Conservation (phyloP, 2,329 filamentous ascomycete species). For the Acarospora socialis region DNA sequence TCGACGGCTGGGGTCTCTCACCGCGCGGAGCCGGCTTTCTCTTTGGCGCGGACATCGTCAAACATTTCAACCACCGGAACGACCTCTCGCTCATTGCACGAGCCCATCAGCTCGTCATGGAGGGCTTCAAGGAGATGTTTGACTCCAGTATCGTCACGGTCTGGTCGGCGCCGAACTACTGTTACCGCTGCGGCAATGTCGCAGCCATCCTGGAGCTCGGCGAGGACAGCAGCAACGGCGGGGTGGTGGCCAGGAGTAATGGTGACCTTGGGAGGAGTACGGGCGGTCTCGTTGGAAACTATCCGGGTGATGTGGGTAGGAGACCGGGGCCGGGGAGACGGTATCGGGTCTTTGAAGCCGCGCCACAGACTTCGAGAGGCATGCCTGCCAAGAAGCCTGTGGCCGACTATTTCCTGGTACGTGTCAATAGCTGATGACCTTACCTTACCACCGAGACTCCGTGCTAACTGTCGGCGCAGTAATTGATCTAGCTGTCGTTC, state of each 20-base stretch:
- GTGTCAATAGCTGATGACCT: too few relatives aligned
- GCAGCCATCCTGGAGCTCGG: constrained; percentile 86
- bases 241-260: constrained; percentile 54
- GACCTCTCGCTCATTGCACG: constrained; percentile 83
- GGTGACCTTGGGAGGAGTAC: constrained; percentile 49
- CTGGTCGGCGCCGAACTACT: constrained; percentile 97
- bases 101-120: constrained; percentile 96
- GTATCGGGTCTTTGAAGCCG: constrained; percentile 92
- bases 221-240: constrained; percentile 67
- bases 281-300: constrained; percentile 30
- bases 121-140: constrained; percentile 99
- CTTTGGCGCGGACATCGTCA: constrained; percentile 91
- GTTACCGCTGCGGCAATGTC: constrained; percentile 90
- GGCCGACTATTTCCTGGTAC: constrained; percentile 78
- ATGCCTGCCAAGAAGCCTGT: constrained; percentile 99
- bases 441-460: too few relatives aligned
- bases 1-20: constrained; percentile 90
- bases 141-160: constrained; percentile 91
- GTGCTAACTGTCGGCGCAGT: too few relatives aligned
- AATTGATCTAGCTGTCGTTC: too few relatives aligned
- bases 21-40: constrained; percentile 90
- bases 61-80: constrained; percentile 88
- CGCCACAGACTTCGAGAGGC: constrained; percentile 84
- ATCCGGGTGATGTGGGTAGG: constrained; percentile 29
- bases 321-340: constrained; percentile 62